Evolutionary conservation across 805 yeast genomes (phyloP), one percentile per base, ranked within the genome.

Genomic region (Candida ovalis): DNA sequence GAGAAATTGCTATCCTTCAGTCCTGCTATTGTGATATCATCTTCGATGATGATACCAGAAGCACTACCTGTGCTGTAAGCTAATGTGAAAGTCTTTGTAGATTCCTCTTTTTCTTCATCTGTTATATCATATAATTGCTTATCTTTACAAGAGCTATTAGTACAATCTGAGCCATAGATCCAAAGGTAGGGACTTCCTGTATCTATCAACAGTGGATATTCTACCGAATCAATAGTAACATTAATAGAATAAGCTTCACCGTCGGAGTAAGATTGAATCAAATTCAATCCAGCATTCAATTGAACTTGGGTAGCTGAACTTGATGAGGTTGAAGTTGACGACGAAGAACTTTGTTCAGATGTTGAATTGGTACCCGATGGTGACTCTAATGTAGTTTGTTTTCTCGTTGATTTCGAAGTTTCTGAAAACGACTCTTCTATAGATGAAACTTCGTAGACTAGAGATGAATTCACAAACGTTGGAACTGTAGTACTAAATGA

Each of bases 141-240:
- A 30, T 57, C 57, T 2, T 58, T 44, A 55, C 87, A 82, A 1
- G 78, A 69, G 4, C 56, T 21, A 44, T 71, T 71, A 1, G 66
- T 61, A 65, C 88, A 82, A 35, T 73, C 62, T 1, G 70, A 60
- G 42, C 78, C 81, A 59, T 80, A 81, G 3, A 83, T 71, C 88
- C 88, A 83, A 2, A 81, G 60, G 48, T 81, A 76, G 17, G 82
- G 81, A 24, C 85, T 79, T 6, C 86, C 88, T 0, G 88, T 83
- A 61, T 83, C 88, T 17, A 83, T 64, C 18, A 83, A 70, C 36
- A 83, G 64, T 4, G 78, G 78, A 54, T 73, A 80, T 28, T 66
- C 66, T n/a, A 60, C 59, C n/a, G 68, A 55, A 21, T 67, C 72
- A 35, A 74, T 63, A 13, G 71, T 70, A 27, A 72, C 65, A 51